Evolutionary conservation across 257 asterid genomes (phyloP).

Genomic region (Solanum arcanum): DNA sequence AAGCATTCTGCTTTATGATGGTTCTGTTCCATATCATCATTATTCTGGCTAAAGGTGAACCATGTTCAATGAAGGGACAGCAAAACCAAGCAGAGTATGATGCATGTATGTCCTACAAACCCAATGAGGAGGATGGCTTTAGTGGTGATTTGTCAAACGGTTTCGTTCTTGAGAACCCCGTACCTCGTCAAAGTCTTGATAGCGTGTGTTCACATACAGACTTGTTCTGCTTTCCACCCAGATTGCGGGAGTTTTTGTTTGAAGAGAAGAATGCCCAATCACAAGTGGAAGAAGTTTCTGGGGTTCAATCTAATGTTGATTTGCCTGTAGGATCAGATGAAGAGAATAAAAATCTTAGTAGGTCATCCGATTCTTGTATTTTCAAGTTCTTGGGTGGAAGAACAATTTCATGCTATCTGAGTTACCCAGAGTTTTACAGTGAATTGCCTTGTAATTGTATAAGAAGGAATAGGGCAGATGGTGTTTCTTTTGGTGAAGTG

Average conservation of each 20-base stretch:
- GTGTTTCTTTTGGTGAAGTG: conserved; percentile 25
- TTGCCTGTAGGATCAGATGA: conserved; percentile 17
- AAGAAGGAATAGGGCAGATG: conserved; percentile 1
- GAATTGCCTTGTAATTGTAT: conserved; percentile 8
- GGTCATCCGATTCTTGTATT: conserved; percentile 24
- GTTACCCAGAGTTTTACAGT: conserved; percentile 18
- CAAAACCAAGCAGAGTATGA: conserved; percentile 17
- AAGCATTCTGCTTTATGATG: conserved; percentile 4
- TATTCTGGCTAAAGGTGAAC: conserved; percentile 11
- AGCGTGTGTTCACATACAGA: conserved; percentile 34
- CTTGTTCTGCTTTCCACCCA: conserved; percentile 63
- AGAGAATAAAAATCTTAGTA: conserved; percentile 19
- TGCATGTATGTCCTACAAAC: conserved; percentile 22
- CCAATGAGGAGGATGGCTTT: conserved; percentile 6
- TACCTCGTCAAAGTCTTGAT: conserved; percentile 10
- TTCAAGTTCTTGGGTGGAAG: conserved; percentile 41
- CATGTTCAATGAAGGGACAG: conserved; percentile 20
- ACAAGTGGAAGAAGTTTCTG: conserved; percentile 14
- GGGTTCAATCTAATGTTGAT: conserved; percentile 9
- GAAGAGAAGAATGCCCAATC: conserved; percentile 9
- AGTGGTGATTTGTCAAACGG: conserved; percentile 19
- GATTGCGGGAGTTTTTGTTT: conserved; percentile 27
- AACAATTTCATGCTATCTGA: conserved; percentile 38
- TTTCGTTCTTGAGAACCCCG: conserved; percentile 8
- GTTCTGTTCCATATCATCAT: conserved; percentile 8